Conservation (phyloP, 805 yeast species). For the Allodekkera sacchari region DNA sequence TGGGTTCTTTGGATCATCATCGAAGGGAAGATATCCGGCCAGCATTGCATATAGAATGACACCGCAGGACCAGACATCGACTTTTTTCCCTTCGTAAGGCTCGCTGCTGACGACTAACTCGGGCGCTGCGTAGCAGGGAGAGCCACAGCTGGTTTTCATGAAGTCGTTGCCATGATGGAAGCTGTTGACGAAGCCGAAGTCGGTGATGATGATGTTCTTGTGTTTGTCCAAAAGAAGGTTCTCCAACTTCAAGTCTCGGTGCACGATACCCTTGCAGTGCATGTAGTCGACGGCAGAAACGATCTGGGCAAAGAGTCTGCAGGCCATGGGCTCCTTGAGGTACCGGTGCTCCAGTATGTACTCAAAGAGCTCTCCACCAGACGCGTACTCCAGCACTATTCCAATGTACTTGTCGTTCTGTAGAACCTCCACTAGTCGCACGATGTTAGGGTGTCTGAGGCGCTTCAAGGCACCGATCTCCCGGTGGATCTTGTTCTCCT, state of each 20-base stretch:
- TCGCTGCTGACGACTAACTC: constrained; percentile 82
- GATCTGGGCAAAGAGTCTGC: constrained; percentile 83
- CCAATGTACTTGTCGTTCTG: constrained; percentile 94
- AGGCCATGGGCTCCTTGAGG: constrained; percentile 80
- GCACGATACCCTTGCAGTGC: constrained; percentile 75
- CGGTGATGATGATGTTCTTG: constrained; percentile 79
- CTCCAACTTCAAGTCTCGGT: constrained; percentile 69
- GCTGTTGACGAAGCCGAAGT: constrained; percentile 92
- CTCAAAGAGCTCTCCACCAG: constrained; percentile 95
- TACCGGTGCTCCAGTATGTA: constrained; percentile 81
- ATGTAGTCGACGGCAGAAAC: constrained; percentile 89
- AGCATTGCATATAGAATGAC: constrained; percentile 93
- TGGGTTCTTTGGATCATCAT: constrained; percentile 94
- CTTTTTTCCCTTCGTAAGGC: constrained; percentile 87
- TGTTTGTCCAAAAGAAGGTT: constrained; percentile 74
- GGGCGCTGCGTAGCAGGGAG: constrained; percentile 98
- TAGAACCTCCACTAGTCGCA: constrained; percentile 82
- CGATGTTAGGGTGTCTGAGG: constrained; percentile 89
- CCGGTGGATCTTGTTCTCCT: constrained; percentile 82
- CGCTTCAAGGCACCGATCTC: constrained; percentile 87
- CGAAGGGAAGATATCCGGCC: constrained; percentile 95
- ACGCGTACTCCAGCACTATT: constrained; percentile 91
- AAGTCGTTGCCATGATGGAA: constrained; percentile 58
- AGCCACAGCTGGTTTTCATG: constrained; percentile 94
- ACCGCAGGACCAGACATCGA: constrained; percentile 96